phyloP scores from a whole-genome alignment of 116 monocot genomes.

The Phalaenopsis hybrid region DNA sequence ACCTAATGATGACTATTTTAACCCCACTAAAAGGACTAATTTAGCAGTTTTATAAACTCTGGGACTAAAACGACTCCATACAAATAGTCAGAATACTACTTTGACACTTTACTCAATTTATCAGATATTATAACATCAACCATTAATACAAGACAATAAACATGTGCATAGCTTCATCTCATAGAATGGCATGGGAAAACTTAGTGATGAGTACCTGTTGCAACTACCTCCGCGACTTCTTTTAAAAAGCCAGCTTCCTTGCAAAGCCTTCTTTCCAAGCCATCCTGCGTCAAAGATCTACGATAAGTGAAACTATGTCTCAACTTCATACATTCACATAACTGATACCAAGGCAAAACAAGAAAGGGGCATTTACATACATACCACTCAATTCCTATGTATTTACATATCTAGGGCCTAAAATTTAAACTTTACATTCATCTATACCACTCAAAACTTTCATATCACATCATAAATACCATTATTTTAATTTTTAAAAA shows the following conservation, averaged over 20 bases:
- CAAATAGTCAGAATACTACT: too few relatives aligned
- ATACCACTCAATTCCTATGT: too few relatives aligned
- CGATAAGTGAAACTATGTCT: constrained; percentile 3
- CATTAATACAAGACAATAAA: neutral
- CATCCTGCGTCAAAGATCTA: constrained; percentile 37
- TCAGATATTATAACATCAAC: neutral
- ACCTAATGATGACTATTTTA: too few relatives aligned
- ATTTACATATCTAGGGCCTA: too few relatives aligned
- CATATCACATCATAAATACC: too few relatives aligned
- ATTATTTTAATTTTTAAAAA: too few relatives aligned
- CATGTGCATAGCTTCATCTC: neutral
- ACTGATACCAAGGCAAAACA: neutral
- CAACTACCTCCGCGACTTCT: constrained; percentile 76
- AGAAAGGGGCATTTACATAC: too few relatives aligned
- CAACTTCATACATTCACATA: neutral
- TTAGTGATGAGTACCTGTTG: constrained; percentile 40
- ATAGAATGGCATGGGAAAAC: neutral
- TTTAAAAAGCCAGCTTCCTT: constrained; percentile 89
- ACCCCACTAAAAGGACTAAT: too few relatives aligned
- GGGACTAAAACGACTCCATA: too few relatives aligned
- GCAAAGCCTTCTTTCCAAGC: constrained; percentile 92
- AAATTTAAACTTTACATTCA: too few relatives aligned
- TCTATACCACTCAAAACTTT: too few relatives aligned
- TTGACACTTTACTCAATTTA: neutral
- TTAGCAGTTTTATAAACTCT: too few relatives aligned